Conservation (phyloP, 2,329 filamentous ascomycete genomes). For the Fusarium luffae region DNA sequence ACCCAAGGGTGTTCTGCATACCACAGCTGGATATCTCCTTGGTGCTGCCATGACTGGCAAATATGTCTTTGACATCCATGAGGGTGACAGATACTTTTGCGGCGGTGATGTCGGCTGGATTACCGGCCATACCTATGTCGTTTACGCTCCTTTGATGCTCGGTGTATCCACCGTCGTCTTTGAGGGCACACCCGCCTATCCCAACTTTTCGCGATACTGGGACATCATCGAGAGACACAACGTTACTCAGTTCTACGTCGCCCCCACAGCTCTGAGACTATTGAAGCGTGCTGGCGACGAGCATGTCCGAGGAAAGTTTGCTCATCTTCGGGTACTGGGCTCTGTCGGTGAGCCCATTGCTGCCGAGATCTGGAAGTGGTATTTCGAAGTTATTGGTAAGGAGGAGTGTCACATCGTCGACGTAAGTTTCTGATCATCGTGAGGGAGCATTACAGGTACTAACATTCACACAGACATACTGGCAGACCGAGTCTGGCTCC, state of each 20-base stretch:
- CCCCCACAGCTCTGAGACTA: constrained; percentile 90
- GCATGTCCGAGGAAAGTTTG: constrained; percentile 90
- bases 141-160: constrained; percentile 92
- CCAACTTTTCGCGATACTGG: constrained; percentile 98
- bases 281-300: constrained; percentile 96
- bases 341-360: constrained; percentile 98
- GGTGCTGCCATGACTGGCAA: constrained; percentile 95
- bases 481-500: constrained; percentile 99
- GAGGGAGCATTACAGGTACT: constrained; percentile 2
- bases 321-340: constrained; percentile 87
- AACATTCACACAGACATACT: constrained; percentile 80
- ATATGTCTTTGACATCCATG: constrained; percentile 98
- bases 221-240: constrained; percentile 96
- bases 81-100: constrained; percentile 94
- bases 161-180: constrained; percentile 97
- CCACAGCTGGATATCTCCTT: constrained; percentile 92
- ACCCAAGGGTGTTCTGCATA: constrained; percentile 99
- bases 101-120: constrained; percentile 99
- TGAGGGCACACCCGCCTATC: constrained; percentile 96
- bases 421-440: constrained; percentile 67
- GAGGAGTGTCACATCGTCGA: constrained; percentile 94
- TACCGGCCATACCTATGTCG: constrained; percentile 97
- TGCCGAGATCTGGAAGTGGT: constrained; percentile 99
- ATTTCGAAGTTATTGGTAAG: constrained; percentile 94
- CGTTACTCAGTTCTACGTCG: constrained; percentile 98